phyloP scores from a whole-genome alignment of 495 filamentous ascomycete species.

The Amphirosellinia nigrospora region DNA sequence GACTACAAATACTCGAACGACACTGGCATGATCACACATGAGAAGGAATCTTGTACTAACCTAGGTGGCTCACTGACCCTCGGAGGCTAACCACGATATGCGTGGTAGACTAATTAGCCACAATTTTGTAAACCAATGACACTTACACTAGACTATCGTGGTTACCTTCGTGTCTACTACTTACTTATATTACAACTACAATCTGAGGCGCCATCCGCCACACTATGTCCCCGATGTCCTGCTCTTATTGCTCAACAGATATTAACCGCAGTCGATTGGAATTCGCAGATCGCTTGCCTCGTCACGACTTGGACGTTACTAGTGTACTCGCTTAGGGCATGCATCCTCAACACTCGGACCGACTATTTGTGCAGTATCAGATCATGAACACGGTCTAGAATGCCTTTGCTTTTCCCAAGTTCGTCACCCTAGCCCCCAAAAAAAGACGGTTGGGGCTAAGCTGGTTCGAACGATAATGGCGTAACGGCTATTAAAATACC shows the following conservation, averaged over 20 bases:
- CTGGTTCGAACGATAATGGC: constrained; percentile 9
- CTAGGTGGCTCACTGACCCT: not conserved
- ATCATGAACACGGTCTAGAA: constrained; percentile 22
- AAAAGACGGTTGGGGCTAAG: constrained; percentile 16
- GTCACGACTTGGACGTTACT: constrained; percentile 5
- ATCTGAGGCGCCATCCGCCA: not conserved
- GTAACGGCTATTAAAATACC: constrained; percentile 16
- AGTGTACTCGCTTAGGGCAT: constrained; percentile 8
- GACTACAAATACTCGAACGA: not conserved
- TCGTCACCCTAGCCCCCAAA: constrained; percentile 1
- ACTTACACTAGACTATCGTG: not conserved
- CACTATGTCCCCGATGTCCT: not conserved
- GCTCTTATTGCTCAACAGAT: not conserved
- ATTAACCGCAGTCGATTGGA: not conserved
- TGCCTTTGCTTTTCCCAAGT: constrained; percentile 9
- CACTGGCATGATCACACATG: not conserved
- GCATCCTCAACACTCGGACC: constrained; percentile 24
- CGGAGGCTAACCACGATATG: not conserved
- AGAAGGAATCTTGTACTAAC: not conserved
- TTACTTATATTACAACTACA: too few species aligned
- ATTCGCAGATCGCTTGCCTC: not conserved
- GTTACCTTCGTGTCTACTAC: not conserved
- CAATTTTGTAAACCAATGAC: constrained; percentile 9
- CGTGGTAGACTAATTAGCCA: constrained; percentile 13
- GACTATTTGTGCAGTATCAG: constrained; percentile 20